These are phyloP conservation scores for Raphanus hybrid DNA, from an alignment of 441 rosid genomes.

Conservation along the genomic window DNA sequence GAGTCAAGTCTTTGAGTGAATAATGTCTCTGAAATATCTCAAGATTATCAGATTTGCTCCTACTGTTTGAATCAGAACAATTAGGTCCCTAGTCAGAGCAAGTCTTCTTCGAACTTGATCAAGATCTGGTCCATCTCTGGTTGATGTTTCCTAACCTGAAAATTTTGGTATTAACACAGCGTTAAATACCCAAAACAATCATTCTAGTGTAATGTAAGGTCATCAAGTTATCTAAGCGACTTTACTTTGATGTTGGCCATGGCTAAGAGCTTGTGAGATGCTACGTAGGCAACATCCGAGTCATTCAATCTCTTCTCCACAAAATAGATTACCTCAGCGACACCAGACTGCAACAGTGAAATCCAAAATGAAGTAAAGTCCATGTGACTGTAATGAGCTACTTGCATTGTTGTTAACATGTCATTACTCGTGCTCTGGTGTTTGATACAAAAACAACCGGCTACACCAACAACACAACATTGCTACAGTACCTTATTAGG, in stretches of 20 bases:
- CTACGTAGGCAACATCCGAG: constrained; percentile 60
- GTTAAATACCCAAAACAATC: constrained; percentile 12
- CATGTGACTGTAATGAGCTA: neutral
- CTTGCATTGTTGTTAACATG: constrained; percentile 1
- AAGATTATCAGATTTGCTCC: too few species aligned
- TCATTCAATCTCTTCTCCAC: constrained; percentile 71
- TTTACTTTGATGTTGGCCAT: constrained; percentile 91
- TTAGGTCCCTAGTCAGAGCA: too few species aligned
- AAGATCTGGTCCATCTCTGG: constrained; percentile 70
- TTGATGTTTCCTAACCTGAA: constrained; percentile 80
- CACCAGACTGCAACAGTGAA: constrained; percentile 73
- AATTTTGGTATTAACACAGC: neutral
- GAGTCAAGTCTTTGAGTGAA: constrained; percentile 10
- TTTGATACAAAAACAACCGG: constrained; percentile 15
- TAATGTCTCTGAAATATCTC: too few species aligned
- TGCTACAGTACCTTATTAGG: neutral
- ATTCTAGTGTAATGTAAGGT: neutral
- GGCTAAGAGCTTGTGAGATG: constrained; percentile 83
- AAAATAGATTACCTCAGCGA: constrained; percentile 82
- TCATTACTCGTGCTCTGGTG: neutral
- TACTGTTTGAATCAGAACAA: too few species aligned
- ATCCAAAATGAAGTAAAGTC: constrained; percentile 21
- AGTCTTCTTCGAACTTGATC: constrained; percentile 67
- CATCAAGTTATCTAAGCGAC: constrained; percentile 4
- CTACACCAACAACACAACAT: neutral